Evolutionary conservation across 495 filamentous ascomycete species (phyloP), one percentile per base, ranked within the genome.

Genomic region (Penicillium maclennaniae): DNA sequence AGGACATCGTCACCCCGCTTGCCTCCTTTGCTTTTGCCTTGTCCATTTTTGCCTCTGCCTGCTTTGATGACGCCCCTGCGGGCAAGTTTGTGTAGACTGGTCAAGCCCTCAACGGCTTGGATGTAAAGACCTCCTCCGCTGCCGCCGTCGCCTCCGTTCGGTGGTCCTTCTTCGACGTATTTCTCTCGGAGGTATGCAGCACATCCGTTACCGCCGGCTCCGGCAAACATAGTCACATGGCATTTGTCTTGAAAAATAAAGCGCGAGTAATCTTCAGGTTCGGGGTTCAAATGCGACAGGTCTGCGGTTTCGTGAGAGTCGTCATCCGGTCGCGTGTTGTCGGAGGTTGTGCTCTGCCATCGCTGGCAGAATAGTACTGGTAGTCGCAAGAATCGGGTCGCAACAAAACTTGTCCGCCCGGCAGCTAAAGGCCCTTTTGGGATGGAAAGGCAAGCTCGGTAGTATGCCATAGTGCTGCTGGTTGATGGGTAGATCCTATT

Each of bases 111-210:
- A 8, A 96, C 84, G 4, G 93, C 92, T 68, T 97, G 95, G 49
- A 98, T 93, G 72, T 93, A 97, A 54, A 98, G 74, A 60, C 85
- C 92, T 17, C 93, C 93, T 42, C 93, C 93, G 46, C 80, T 87
- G 14, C 93, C 93, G 26, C 93, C 93, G 68, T 97, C 90, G 44
- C 93, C 93, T 43, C 93, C 95, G 69, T 97, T 97, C n/a, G 93
- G 78, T n/a, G 92, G 92, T 0, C 93, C 93, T 48, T 90, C 80
- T 43, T 83, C 79, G 20, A 96, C 76, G 67, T 83, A 97, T 52
- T 91, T 91, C 59, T 98, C 93, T 2, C 91, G 84, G 36, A 95
- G 74, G 67, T 95, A 98, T 0, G 93, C 92, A 45, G 96, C 87
- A 64, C 93, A 98, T 45, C 93, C 93, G 59, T 96, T 80, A 0